Evolutionary conservation across 2,329 filamentous ascomycete genomes (phyloP).

Genomic region (Alternaria hordeiaustralica): DNA sequence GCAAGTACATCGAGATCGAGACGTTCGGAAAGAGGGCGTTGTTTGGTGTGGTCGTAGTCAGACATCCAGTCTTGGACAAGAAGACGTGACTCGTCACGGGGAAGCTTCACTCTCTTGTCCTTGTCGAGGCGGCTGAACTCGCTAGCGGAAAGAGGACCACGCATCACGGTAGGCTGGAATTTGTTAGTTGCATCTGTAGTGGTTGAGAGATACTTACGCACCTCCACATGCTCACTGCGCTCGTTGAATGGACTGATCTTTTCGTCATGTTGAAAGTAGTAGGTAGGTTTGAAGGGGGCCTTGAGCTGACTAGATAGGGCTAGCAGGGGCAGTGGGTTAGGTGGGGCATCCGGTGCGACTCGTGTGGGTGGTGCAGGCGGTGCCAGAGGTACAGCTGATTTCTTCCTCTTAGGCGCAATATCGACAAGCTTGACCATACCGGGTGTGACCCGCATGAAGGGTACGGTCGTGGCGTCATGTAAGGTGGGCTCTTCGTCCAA

Average conservation of each 20-base stretch:
- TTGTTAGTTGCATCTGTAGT: background rate
- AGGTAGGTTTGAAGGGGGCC: background rate
- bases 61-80: constrained; percentile 27
- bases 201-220: background rate
- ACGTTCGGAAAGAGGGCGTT: constrained; percentile 24
- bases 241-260: constrained; percentile 4
- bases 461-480: constrained; percentile 17
- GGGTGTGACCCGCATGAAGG: constrained; percentile 16
- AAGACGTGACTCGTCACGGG: constrained; percentile 15
- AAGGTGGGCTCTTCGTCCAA: constrained; percentile 28
- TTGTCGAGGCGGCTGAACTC: constrained; percentile 3
- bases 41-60: constrained; percentile 18
- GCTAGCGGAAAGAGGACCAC: background rate
- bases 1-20: constrained; percentile 26
- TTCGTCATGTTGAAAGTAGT: constrained; percentile 2
- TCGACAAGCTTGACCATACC: constrained; percentile 32
- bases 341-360: background rate
- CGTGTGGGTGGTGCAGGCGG: background rate
- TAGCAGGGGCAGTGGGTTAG: background rate
- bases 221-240: constrained; percentile 2
- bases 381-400: background rate
- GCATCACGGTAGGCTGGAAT: background rate
- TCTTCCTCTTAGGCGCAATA: constrained; percentile 22
- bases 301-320: background rate
- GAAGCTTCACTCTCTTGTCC: constrained; percentile 15